Evolutionary conservation across 129 eudicot genomes (phyloP).

Genomic region (Artemisia argyi): DNA sequence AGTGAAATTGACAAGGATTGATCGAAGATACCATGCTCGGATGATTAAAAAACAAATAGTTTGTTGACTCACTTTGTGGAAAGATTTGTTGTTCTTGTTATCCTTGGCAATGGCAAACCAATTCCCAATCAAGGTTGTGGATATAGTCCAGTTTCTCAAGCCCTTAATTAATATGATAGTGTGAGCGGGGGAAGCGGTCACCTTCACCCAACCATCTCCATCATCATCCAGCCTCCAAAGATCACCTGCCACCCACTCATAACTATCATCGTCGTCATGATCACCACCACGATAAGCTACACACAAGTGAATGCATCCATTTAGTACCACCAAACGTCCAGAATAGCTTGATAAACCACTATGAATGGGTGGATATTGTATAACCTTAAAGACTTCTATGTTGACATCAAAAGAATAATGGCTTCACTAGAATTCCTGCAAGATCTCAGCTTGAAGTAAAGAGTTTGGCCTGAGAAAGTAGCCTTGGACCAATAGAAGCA

Average conservation of each 20-base stretch:
- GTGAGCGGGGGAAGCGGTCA: neutral
- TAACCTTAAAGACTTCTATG: neutral
- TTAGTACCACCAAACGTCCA: neutral
- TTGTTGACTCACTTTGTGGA: neutral
- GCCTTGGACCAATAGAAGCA: neutral
- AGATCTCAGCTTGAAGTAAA: neutral
- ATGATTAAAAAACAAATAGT: neutral
- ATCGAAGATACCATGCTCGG: neutral
- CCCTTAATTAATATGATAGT: neutral
- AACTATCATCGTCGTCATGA: too few species aligned
- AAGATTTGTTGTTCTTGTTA: neutral
- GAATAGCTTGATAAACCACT: neutral
- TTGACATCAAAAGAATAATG: neutral
- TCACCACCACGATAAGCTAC: neutral
- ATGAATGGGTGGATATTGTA: neutral
- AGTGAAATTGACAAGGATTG: too few species aligned
- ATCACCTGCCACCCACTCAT: neutral
- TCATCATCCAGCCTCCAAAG: neutral
- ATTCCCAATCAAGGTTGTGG: neutral
- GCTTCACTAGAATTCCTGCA: neutral
- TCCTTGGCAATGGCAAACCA: neutral
- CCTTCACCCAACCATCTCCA: neutral
- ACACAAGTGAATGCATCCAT: constrained; percentile 1
- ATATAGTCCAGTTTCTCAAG: neutral
- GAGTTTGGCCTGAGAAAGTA: neutral